Percentiles rank a stretch among this genome's conserved stretches.
Conservation (phyloP, 2,329 filamentous ascomycete genomes). For the Pezicula neosporulosa region DNA sequence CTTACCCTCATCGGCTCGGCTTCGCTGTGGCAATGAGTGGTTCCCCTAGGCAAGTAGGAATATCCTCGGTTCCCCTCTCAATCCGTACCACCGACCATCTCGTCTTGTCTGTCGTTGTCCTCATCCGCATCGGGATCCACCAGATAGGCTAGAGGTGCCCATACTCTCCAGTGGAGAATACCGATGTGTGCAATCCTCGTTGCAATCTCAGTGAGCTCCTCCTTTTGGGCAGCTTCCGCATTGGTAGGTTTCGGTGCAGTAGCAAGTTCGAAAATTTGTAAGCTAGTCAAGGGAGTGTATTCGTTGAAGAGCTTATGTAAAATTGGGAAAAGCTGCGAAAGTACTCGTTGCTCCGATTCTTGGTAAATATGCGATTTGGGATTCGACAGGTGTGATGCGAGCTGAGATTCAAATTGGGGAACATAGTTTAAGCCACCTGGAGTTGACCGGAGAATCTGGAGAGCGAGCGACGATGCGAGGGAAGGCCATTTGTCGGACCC, state of each 20-base stretch:
- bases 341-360: conserved; percentile 24
- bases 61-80: neutral
- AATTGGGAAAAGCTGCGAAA: conserved; percentile 20
- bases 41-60: neutral
- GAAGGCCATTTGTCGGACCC: conserved; percentile 23
- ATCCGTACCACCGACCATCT: neutral
- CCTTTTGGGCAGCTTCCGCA: conserved; percentile 12
- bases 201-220: conserved; percentile 60
- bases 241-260: conserved; percentile 17
- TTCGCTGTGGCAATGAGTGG: neutral
- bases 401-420: conserved; percentile 25
- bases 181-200: conserved; percentile 79
- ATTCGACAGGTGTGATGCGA: conserved; percentile 27
- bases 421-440: conserved; percentile 23
- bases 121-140: conserved; percentile 24
- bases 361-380: conserved; percentile 22
- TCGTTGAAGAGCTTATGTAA: conserved; percentile 25
- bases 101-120: conserved; percentile 8
- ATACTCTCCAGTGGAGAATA: conserved; percentile 86
- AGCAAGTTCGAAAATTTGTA: conserved; percentile 29
- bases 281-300: conserved; percentile 25
- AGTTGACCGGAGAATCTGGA: conserved; percentile 29
- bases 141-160: conserved; percentile 71
- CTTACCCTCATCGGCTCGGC: conserved; percentile 2
- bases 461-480: conserved; percentile 22